Evolutionary conservation across 2,329 filamentous ascomycete species (phyloP).

Genomic region (Fusarium albidum): DNA sequence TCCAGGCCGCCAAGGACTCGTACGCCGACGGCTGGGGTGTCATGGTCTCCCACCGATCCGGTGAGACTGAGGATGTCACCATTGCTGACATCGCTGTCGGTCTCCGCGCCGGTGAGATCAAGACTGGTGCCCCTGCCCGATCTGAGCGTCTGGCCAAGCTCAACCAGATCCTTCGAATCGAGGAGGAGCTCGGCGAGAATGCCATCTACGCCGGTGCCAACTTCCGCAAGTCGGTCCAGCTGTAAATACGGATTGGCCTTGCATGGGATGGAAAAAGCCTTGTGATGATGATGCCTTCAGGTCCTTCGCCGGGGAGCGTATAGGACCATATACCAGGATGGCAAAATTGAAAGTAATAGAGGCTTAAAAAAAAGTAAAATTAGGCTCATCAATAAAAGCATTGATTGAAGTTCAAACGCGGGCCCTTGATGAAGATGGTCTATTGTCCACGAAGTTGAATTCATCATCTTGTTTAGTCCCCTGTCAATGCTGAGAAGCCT

Average conservation of each 20-base stretch:
- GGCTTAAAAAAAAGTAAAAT: slow-evolving; percentile 40
- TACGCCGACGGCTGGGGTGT: slow-evolving; percentile 96
- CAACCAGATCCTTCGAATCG: slow-evolving; percentile 99
- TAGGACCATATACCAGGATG: slow-evolving; percentile 38
- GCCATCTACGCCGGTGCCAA: slow-evolving; percentile 91
- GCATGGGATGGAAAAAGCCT: slow-evolving; percentile 29
- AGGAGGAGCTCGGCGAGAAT: slow-evolving; percentile 95
- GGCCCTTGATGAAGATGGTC: neutral
- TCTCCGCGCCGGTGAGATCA: slow-evolving; percentile 97
- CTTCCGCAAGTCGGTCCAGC: slow-evolving; percentile 90
- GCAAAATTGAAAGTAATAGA: slow-evolving; percentile 40
- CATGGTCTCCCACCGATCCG: slow-evolving; percentile 99
- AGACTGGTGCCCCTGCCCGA: slow-evolving; percentile 94
- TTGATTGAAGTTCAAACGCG: slow-evolving; percentile 32
- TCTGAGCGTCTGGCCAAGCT: slow-evolving; percentile 99
- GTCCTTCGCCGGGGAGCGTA: slow-evolving; percentile 31
- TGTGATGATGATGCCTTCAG: slow-evolving; percentile 36
- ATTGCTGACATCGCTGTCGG: slow-evolving; percentile 98
- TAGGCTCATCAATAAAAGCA: slow-evolving; percentile 33
- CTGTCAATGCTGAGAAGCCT: neutral
- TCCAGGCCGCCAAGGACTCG: slow-evolving; percentile 98
- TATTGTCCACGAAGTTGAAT: neutral
- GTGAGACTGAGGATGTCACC: slow-evolving; percentile 99
- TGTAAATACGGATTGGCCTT: slow-evolving; percentile 64
- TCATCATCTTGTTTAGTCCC: neutral